These are phyloP conservation scores for Sporothrix curviconia DNA, from an alignment of 2,329 filamentous ascomycete species.

Conservation along the genomic window DNA sequence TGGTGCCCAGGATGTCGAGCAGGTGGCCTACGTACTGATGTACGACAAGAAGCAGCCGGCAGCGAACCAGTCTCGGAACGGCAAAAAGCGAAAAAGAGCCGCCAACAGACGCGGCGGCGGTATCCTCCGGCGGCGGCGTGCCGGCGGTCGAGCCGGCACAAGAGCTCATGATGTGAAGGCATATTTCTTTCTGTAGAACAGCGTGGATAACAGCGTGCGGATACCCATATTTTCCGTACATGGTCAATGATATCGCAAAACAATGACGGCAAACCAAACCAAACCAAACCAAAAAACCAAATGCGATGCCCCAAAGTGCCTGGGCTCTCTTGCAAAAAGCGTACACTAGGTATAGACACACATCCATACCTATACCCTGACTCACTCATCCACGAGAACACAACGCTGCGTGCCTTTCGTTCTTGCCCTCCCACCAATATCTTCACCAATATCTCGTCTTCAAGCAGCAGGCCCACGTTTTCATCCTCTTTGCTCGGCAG, in stretches of 20 bases:
- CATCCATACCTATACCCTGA: no score
- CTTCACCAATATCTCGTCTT: no score
- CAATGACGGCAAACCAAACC: not conserved
- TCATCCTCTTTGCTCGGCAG: not conserved
- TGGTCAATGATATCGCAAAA: not conserved
- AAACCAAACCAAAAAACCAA: not conserved
- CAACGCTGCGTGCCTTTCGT: no score
- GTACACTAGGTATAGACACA: no score
- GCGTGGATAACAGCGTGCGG: no score
- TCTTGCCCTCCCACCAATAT: no score
- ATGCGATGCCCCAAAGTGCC: no score
- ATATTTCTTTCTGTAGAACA: constrained; percentile 4
- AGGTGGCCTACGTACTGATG: constrained; percentile 63
- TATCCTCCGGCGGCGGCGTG: no score
- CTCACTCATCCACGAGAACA: no score
- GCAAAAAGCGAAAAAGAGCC: not conserved
- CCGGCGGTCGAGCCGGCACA: constrained; percentile 15
- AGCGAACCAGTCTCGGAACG: not conserved
- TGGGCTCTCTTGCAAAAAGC: no score
- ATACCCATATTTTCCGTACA: constrained; percentile 5
- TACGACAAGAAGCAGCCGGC: constrained; percentile 1
- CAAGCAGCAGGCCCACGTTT: no score
- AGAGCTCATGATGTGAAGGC: not conserved
- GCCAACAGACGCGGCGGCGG: not conserved
- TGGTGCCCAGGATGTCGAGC: constrained; percentile 56